These are phyloP conservation scores for Physcomitrium patens DNA, from an alignment of 225 moss, liverwort and hornwort species.

Conservation along the genomic window DNA sequence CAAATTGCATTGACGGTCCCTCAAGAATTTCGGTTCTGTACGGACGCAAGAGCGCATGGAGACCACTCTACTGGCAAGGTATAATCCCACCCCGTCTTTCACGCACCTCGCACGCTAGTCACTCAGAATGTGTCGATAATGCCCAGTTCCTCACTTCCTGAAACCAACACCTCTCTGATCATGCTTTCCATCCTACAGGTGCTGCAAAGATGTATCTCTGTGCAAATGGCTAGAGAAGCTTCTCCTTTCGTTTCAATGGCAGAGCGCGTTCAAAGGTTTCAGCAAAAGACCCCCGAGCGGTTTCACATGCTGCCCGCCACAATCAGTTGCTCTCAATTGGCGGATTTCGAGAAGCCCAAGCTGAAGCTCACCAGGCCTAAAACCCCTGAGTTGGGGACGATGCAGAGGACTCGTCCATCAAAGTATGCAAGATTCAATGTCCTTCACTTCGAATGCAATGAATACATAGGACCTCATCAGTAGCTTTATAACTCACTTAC, in stretches of 20 bases:
- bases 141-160: neutral
- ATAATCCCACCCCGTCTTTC: neutral
- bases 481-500: neutral
- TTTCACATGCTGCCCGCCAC: slow-evolving; percentile 70
- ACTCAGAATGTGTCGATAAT: no score
- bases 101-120: no score
- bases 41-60: slow-evolving; percentile 55
- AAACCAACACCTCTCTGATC: neutral
- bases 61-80: slow-evolving; percentile 52
- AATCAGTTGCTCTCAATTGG: slow-evolving; percentile 41
- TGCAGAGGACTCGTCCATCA: slow-evolving; percentile 71
- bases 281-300: slow-evolving; percentile 89
- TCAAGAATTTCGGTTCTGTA: slow-evolving; percentile 85
- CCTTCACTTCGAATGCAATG: no score
- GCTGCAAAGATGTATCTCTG: slow-evolving; percentile 36
- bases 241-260: slow-evolving; percentile 96
- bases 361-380: slow-evolving; percentile 78
- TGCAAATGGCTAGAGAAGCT: slow-evolving; percentile 46
- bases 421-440: slow-evolving; percentile 41
- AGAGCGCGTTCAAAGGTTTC: slow-evolving; percentile 82
- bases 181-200: neutral
- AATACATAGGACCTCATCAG: no score
- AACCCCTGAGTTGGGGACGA: slow-evolving; percentile 93
- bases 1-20: slow-evolving; percentile 52
- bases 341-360: slow-evolving; percentile 81